phyloP scores from a whole-genome alignment of 1,139 yeast species.

The Groenewaldozyma auringiensis region DNA sequence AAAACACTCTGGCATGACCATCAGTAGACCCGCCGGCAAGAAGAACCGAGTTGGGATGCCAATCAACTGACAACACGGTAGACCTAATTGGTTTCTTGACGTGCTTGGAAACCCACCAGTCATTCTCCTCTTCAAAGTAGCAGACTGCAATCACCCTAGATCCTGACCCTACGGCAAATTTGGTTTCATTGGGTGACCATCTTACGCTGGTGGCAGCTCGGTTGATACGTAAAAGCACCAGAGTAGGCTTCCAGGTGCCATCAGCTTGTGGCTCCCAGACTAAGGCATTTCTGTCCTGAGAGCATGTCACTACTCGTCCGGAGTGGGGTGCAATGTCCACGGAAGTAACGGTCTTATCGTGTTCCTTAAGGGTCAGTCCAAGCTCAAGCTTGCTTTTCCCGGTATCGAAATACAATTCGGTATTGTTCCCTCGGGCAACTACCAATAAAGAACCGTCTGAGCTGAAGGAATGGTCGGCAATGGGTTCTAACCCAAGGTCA shows the following conservation, averaged over 20 bases:
- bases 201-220: conserved; percentile 89
- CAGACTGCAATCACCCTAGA: conserved; percentile 93
- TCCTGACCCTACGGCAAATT: conserved; percentile 96
- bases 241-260: conserved; percentile 71
- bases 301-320: conserved; percentile 91
- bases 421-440: conserved; percentile 68
- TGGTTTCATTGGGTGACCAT: conserved; percentile 90
- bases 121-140: conserved; percentile 90
- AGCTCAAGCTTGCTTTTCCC: conserved; percentile 37
- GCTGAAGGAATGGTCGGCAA: conserved; percentile 85
- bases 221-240: conserved; percentile 84
- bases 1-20: conserved; percentile 88
- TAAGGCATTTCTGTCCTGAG: conserved; percentile 95
- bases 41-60: conserved; percentile 93
- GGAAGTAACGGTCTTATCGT: conserved; percentile 91
- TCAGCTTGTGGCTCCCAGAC: conserved; percentile 78
- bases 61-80: conserved; percentile 72
- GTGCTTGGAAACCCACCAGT: conserved; percentile 99
- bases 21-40: conserved; percentile 91
- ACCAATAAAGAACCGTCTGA: conserved; percentile 64
- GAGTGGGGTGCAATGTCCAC: conserved; percentile 76
- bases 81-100: conserved; percentile 87
- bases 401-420: conserved; percentile 62
- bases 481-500: conserved; percentile 74
- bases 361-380: conserved; percentile 64